Evolutionary conservation across 768 basidiomycete species (phyloP), one percentile per base, ranked within the genome.

Genomic region (Kwoniella dejecticola): DNA sequence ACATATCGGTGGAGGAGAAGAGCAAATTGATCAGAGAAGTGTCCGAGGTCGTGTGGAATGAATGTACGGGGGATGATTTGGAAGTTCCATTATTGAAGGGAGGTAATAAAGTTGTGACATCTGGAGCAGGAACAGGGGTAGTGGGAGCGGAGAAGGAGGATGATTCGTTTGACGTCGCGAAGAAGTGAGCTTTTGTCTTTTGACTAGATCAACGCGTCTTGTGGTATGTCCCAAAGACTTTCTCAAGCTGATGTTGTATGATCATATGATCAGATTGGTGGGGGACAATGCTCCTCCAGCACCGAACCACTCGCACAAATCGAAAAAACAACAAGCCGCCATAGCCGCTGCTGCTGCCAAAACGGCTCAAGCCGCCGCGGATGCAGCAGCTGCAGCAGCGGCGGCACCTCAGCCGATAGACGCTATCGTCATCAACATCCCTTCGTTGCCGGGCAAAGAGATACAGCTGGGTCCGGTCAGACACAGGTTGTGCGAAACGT

Each of bases 401-500:
- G 76, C 74, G 3, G 58, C 41, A 23, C 65, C 69, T 1, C 60
- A 54, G 19, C 61, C 66, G 30, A 56, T 60, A 38, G 77, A 78
- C 38, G 42, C 71, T 31, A 70, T 74, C 40, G 29, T 62, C 1
- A 57, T 74, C 24, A 64, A 47, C 8, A 63, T 77, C 26, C 71
- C 74, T 30, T 70, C 74, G 3, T 47, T 71, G 40, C 69, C 70
- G 0, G 70, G 58, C 6, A 67, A 69, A 31, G 68, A 75, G 30
- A 70, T 77, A 44, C 33, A 50, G 1, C 47, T 78, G 4, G 75
- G 75, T 3, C 67, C 77, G 15, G 66, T 76, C 7, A 55, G 77
- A 56, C 77, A 78, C 66, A 61, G 72, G 17, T 48, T 76, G 6
- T 76, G 75, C 42, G 77, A 78, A 44, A 73, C 77, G 13, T 62